Percentiles rank a stretch among this genome's conserved stretches.
phyloP scores from a whole-genome alignment of 2,329 filamentous ascomycete species.

The Fusarium sp. region DNA sequence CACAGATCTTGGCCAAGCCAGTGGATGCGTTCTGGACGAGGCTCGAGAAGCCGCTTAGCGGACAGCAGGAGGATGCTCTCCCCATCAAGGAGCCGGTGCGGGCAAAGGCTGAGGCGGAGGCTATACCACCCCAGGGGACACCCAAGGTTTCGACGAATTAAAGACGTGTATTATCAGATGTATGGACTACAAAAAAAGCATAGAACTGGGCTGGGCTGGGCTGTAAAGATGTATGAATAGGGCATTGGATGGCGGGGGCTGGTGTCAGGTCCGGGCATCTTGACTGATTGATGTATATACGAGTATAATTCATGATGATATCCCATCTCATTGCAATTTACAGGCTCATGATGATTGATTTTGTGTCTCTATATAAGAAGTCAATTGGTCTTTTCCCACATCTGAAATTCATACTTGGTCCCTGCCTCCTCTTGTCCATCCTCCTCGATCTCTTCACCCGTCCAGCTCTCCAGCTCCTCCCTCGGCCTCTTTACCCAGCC shows the following conservation, averaged over 20 bases:
- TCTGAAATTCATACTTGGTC: slow-evolving; percentile 78
- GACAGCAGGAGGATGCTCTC: slow-evolving; percentile 47
- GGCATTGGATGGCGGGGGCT: slow-evolving; percentile 10
- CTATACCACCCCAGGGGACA: slow-evolving; percentile 20
- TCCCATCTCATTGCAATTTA: slow-evolving; percentile 24
- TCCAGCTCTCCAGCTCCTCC: slow-evolving; percentile 73
- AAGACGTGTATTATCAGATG: slow-evolving; percentile 47
- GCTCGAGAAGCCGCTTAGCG: slow-evolving; percentile 58
- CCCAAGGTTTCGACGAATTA: slow-evolving; percentile 44
- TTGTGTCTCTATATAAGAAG: not conserved
- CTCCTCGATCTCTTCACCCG: slow-evolving; percentile 74
- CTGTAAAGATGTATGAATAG: slow-evolving; percentile 42
- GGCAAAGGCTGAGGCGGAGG: slow-evolving; percentile 24
- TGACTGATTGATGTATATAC: slow-evolving; percentile 31
- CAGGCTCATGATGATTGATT: slow-evolving; percentile 18
- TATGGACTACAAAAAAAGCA: slow-evolving; percentile 33
- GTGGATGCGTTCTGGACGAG: slow-evolving; percentile 63
- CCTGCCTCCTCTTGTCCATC: slow-evolving; percentile 75
- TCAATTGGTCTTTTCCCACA: slow-evolving; percentile 74
- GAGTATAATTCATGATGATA: slow-evolving; percentile 40
- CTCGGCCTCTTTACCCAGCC: slow-evolving; percentile 70
- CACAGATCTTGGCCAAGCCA: slow-evolving; percentile 55
- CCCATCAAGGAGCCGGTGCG: slow-evolving; percentile 37
- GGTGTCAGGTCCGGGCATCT: slow-evolving; percentile 19
- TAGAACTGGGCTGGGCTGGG: slow-evolving; percentile 27